A percentile compares a stretch with the other conserved stretches of the same genome.
These are phyloP conservation scores for Oenanthe javanica DNA, from an alignment of 140 eudicot genomes.

Conservation along the genomic window DNA sequence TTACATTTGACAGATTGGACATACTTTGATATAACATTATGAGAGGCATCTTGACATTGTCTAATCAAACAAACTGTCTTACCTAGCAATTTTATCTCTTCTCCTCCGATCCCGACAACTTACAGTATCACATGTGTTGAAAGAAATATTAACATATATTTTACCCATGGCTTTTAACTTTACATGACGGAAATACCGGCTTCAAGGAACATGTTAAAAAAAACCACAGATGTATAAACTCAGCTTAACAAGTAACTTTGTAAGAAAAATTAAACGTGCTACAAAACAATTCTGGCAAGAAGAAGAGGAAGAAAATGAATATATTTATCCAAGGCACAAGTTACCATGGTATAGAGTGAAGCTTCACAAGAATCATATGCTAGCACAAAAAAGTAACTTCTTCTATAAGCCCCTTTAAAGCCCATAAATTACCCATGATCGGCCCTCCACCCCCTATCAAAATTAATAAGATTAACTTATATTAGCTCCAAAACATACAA, in stretches of 20 bases:
- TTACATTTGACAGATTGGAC: not conserved
- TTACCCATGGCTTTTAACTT: not conserved
- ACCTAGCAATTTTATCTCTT: not conserved
- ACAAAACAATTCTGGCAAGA: not conserved
- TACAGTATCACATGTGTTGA: not conserved
- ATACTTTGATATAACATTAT: too few species aligned
- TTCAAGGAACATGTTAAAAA: not conserved
- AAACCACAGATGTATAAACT: not conserved
- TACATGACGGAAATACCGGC: not conserved
- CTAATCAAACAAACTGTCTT: not conserved
- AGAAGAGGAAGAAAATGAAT: not conserved
- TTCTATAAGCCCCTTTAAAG: slow-evolving; percentile 82
- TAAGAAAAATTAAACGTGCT: not conserved
- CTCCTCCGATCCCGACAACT: not conserved
- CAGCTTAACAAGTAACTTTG: not conserved
- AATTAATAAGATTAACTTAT: slow-evolving; percentile 11
- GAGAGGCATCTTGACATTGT: too few species aligned
- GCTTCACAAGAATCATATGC: slow-evolving; percentile 7
- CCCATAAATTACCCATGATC: slow-evolving; percentile 98
- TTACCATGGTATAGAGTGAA: not conserved
- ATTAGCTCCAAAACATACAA: not conserved
- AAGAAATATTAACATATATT: not conserved
- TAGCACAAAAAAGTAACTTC: slow-evolving; percentile 48
- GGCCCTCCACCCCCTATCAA: slow-evolving; percentile 85
- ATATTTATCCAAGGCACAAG: not conserved